Conservation (phyloP, 768 basidiomycete genomes). For the Psilocybe sp. region DNA sequence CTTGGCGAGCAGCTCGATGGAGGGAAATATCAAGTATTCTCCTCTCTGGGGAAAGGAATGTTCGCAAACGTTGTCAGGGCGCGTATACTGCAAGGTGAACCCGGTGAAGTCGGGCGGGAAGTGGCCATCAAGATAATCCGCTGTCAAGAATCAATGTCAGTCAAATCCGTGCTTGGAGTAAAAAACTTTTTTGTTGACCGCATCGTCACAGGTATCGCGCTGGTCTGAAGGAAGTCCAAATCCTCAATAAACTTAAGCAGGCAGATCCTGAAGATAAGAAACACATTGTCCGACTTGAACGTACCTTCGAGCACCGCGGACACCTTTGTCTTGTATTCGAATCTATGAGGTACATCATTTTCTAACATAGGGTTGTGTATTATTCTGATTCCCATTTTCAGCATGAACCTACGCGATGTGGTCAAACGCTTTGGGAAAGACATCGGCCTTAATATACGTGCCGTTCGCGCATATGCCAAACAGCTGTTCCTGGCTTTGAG, state of each 20-base stretch:
- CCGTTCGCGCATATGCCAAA: conserved; percentile 98
- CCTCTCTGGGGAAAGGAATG: conserved; percentile 97
- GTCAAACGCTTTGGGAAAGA: conserved; percentile 99
- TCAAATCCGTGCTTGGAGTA: conserved; percentile 11
- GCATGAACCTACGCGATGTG: conserved; percentile 98
- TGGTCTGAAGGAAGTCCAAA: conserved; percentile 88
- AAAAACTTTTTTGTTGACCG: conserved; percentile 1
- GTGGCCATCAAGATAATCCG: conserved; percentile 98
- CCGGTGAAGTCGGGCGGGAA: conserved; percentile 55
- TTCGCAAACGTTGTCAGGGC: conserved; percentile 96
- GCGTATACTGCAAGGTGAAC: conserved; percentile 67
- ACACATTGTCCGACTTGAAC: conserved; percentile 88
- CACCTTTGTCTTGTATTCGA: conserved; percentile 97
- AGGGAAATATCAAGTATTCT: conserved; percentile 92
- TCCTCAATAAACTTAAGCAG: conserved; percentile 80
- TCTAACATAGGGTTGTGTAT: background rate
- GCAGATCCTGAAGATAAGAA: conserved; percentile 97
- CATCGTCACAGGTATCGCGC: conserved; percentile 77
- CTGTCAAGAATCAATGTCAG: conserved; percentile 95
- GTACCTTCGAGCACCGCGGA: conserved; percentile 96
- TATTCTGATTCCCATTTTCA: conserved; percentile 25
- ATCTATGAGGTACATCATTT: conserved; percentile 68
- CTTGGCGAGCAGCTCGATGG: conserved; percentile 92
- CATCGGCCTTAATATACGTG: conserved; percentile 91
- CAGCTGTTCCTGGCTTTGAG: conserved; percentile 90